Evolutionary conservation across 768 basidiomycete genomes (phyloP), one percentile per base, ranked within the genome.

Genomic region (Tremella fuciformis): DNA sequence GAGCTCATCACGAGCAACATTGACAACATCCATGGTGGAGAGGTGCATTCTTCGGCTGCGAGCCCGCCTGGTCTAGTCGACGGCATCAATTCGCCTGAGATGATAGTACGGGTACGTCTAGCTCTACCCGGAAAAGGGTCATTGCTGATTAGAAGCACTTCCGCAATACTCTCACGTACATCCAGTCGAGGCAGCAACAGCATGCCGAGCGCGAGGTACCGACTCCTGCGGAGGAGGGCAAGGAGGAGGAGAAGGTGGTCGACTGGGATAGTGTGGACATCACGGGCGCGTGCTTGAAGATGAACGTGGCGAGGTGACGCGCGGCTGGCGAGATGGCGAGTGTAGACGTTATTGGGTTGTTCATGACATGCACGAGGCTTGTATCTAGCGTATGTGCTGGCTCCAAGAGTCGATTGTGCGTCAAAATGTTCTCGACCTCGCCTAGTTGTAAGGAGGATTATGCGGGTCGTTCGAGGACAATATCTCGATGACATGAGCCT

Each of bases 1-100:
- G 94, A 98, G 69, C 83, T 98, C 18, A 93, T 99, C 76, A 89
- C 91, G 1, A 87, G 88, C 6, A 91, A 88, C 69, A 91, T 98
- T 74, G 96, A 99, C 79, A 85, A 84, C 62, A 89, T 97, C 67
- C 83, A 87, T 38, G 48, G 47, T 7, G 85, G 87, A 16, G 89
- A 93, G 71, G 84, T 91, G 1, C 91, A 94, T 69, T 89, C 91
- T 0, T 86, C 89, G 0, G 86, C 90, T 22, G 38, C 52, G 1
- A 37, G 48, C 26, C 29, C 54, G 21, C 86, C 88, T 6, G 92
- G 92, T 18, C 82, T 93, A 38, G 85, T 98, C 59, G 96, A 98
- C 70, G 91, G 90, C 9, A 88, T 91, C 0, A 87, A 91, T 63
- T 87, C 89, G 4, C 89, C 91, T 13, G 93, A 96, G 46, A 90